phyloP scores from a whole-genome alignment of 371 early-diverging fungal species.

The Rhizopus arrhizus region DNA sequence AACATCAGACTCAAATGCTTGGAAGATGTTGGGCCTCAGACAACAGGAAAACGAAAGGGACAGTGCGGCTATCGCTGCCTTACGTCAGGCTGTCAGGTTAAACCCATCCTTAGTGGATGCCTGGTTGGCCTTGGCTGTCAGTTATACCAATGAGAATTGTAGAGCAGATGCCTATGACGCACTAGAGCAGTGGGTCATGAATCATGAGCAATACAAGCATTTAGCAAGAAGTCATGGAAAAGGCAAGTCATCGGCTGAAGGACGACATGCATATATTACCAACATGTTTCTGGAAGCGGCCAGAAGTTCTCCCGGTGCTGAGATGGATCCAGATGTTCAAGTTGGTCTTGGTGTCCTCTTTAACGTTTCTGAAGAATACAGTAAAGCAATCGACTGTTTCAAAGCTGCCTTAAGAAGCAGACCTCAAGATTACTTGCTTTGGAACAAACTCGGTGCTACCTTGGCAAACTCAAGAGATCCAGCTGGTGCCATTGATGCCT shows the following conservation, averaged over 20 bases:
- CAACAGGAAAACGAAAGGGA: slow-evolving; percentile 96
- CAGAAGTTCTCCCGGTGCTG: slow-evolving; percentile 61
- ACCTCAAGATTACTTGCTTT: slow-evolving; percentile 89
- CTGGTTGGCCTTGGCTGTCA: slow-evolving; percentile 83
- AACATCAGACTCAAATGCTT: slow-evolving; percentile 76
- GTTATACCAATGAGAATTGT: slow-evolving; percentile 87
- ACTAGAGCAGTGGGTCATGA: slow-evolving; percentile 81
- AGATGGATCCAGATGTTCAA: slow-evolving; percentile 86
- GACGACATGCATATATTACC: slow-evolving; percentile 68
- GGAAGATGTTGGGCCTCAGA: slow-evolving; percentile 79
- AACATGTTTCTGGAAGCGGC: slow-evolving; percentile 77
- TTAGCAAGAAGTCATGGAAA: slow-evolving; percentile 2
- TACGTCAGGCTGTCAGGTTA: slow-evolving; percentile 70
- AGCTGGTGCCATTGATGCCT: slow-evolving; percentile 86
- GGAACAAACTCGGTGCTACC: slow-evolving; percentile 95
- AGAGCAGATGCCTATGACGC: slow-evolving; percentile 80
- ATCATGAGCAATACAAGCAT: slow-evolving; percentile 65
- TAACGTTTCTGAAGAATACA: slow-evolving; percentile 81
- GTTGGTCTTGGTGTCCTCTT: slow-evolving; percentile 89
- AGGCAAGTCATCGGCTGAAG: slow-evolving; percentile 9
- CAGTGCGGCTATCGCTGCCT: slow-evolving; percentile 81
- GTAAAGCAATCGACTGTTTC: slow-evolving; percentile 95
- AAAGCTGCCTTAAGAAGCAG: slow-evolving; percentile 77
- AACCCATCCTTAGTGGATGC: slow-evolving; percentile 72
- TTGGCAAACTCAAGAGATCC: slow-evolving; percentile 80